A percentile compares a stretch with the other conserved stretches of the same genome.
These are phyloP conservation scores for Rhododendron mucronatum DNA, from an alignment of 148 eudicot genomes.

Conservation along the genomic window DNA sequence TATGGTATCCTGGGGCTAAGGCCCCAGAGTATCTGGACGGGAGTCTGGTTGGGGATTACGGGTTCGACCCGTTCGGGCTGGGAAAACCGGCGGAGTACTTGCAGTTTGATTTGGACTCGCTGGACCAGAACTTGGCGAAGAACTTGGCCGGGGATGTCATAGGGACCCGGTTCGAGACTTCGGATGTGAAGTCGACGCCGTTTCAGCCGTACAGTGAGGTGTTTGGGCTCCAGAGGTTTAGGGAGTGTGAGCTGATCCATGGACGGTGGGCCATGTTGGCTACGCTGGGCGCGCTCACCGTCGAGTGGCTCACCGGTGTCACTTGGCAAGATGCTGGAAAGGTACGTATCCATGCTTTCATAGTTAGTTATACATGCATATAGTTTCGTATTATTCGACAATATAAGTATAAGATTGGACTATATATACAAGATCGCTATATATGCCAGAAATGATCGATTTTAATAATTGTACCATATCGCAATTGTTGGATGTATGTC, in stretches of 20 bases:
- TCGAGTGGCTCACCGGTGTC: slow-evolving; percentile 93
- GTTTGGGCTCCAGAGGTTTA: slow-evolving; percentile 90
- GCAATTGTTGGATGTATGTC: no score
- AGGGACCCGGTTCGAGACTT: slow-evolving; percentile 68
- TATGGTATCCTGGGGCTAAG: slow-evolving; percentile 91
- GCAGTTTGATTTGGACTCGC: slow-evolving; percentile 70
- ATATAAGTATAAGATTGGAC: background rate
- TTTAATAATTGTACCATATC: no score
- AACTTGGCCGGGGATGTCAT: slow-evolving; percentile 68
- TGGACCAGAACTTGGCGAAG: slow-evolving; percentile 94
- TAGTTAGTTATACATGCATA: background rate
- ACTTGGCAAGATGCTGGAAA: slow-evolving; percentile 99
- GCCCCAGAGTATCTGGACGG: slow-evolving; percentile 84
- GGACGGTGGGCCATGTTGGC: slow-evolving; percentile 99
- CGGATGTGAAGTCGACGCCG: slow-evolving; percentile 61
- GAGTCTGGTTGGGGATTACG: slow-evolving; percentile 69
- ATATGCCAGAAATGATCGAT: no score
- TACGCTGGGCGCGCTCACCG: slow-evolving; percentile 83
- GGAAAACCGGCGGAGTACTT: slow-evolving; percentile 93
- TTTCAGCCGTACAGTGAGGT: slow-evolving; percentile 90
- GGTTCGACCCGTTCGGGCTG: slow-evolving; percentile 91
- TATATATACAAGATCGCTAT: no score
- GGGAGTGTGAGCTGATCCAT: slow-evolving; percentile 94
- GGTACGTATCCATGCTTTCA: slow-evolving; percentile 31
- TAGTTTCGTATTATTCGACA: background rate